Conservation (phyloP, 768 basidiomycete genomes). For the Podaxis sp. region DNA sequence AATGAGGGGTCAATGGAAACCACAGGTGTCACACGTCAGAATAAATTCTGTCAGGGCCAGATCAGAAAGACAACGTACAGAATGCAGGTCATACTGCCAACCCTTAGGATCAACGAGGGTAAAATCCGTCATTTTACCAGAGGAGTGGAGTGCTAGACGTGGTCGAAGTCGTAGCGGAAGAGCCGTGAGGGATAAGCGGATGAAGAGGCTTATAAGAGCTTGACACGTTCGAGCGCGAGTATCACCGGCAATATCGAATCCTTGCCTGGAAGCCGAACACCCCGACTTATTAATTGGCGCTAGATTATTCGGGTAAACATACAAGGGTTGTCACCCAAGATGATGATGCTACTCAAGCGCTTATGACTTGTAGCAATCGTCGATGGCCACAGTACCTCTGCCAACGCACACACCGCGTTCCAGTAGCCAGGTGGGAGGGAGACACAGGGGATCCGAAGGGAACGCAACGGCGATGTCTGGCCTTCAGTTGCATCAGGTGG, state of each 20-base stretch:
- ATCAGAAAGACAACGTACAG: conserved; percentile 43
- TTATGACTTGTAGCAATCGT: neutral
- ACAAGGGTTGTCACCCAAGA: neutral
- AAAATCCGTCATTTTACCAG: conserved; percentile 56
- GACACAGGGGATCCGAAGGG: neutral
- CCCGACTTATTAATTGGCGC: conserved; percentile 9
- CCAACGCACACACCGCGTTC: neutral
- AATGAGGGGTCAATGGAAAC: neutral
- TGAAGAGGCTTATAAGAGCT: neutral
- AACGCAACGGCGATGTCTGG: conserved; percentile 1
- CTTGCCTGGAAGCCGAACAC: neutral
- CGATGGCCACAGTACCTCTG: neutral
- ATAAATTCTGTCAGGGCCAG: neutral
- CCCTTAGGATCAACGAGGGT: conserved; percentile 71
- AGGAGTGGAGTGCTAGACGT: neutral
- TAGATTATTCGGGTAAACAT: neutral
- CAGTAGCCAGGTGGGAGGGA: neutral
- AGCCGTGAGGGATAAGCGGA: neutral
- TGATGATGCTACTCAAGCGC: neutral
- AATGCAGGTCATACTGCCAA: conserved; percentile 81
- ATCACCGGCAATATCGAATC: neutral
- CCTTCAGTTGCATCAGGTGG: neutral
- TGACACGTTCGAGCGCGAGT: neutral
- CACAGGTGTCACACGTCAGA: conserved; percentile 5
- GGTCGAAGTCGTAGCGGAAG: neutral